These are phyloP conservation scores for Saccharomyces uvarum DNA, from an alignment of 1,139 yeast genomes.

Conservation along the genomic window DNA sequence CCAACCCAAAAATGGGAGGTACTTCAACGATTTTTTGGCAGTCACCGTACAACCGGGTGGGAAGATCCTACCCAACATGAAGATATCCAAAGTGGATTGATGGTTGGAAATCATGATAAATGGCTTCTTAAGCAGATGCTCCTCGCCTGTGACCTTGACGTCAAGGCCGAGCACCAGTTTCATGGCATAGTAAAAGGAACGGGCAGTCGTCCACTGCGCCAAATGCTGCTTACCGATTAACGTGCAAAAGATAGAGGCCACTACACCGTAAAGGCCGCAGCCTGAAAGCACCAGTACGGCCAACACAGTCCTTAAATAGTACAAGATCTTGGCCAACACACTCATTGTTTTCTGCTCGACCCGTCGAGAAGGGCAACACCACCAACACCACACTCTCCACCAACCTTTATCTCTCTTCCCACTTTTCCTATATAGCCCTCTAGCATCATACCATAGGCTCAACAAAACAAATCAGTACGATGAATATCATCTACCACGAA, in stretches of 20 bases:
- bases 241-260: conserved; percentile 62
- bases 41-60: conserved; percentile 90
- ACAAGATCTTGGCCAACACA: conserved; percentile 34
- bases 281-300: conserved; percentile 48
- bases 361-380: too few species aligned
- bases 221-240: conserved; percentile 67
- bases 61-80: conserved; percentile 71
- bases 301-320: conserved; percentile 46
- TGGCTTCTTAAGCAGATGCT: conserved; percentile 50
- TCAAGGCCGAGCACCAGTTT: conserved; percentile 59
- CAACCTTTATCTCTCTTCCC: background rate
- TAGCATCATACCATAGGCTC: background rate
- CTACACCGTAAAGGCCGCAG: conserved; percentile 67
- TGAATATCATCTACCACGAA: background rate
- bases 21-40: conserved; percentile 76
- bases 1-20: conserved; percentile 94
- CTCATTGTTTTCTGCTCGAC: conserved; percentile 4
- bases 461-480: background rate
- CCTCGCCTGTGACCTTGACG: conserved; percentile 58
- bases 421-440: background rate
- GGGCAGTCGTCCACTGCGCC: conserved; percentile 86
- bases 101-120: conserved; percentile 85
- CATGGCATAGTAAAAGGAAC: conserved; percentile 61
- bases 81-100: conserved; percentile 81
- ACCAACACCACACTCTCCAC: background rate